Conservation (phyloP, 306 rosid species). For the Vicia sativa region DNA sequence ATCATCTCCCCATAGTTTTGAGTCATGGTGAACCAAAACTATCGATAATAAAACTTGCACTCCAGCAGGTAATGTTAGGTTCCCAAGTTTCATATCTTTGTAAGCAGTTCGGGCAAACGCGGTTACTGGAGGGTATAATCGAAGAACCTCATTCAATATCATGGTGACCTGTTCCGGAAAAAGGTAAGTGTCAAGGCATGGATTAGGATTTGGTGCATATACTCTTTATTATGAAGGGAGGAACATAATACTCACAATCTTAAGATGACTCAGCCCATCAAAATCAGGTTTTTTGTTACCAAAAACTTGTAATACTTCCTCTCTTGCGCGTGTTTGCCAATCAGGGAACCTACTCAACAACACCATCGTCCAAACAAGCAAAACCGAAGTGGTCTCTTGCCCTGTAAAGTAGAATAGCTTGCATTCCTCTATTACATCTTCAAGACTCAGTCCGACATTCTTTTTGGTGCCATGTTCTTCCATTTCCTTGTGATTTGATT, state of each 20-base stretch:
- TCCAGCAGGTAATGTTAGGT: constrained; percentile 48
- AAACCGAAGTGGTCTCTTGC: constrained; percentile 21
- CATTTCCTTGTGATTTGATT: constrained; percentile 32
- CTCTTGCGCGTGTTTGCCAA: constrained; percentile 26
- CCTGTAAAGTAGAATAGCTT: constrained; percentile 18
- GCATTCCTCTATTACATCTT: constrained; percentile 42
- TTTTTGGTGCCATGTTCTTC: constrained; percentile 34
- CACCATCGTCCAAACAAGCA: constrained; percentile 21
- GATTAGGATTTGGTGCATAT: too few species aligned
- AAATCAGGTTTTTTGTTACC: constrained; percentile 18
- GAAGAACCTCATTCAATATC: constrained; percentile 56
- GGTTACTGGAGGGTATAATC: constrained; percentile 51
- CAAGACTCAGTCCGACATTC: constrained; percentile 50
- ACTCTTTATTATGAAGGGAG: too few species aligned
- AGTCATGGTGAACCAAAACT: constrained; percentile 45
- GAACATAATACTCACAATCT: constrained; percentile 48
- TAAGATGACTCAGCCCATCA: constrained; percentile 41
- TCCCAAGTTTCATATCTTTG: constrained; percentile 45
- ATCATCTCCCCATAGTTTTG: constrained; percentile 62
- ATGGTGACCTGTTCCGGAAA: constrained; percentile 48
- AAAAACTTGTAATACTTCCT: constrained; percentile 19
- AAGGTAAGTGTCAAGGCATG: background rate
- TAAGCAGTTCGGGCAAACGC: background rate
- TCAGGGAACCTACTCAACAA: background rate
- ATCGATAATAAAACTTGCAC: constrained; percentile 39